phyloP scores from a whole-genome alignment of 495 filamentous ascomycete species.

The Entonaema liquescens region DNA sequence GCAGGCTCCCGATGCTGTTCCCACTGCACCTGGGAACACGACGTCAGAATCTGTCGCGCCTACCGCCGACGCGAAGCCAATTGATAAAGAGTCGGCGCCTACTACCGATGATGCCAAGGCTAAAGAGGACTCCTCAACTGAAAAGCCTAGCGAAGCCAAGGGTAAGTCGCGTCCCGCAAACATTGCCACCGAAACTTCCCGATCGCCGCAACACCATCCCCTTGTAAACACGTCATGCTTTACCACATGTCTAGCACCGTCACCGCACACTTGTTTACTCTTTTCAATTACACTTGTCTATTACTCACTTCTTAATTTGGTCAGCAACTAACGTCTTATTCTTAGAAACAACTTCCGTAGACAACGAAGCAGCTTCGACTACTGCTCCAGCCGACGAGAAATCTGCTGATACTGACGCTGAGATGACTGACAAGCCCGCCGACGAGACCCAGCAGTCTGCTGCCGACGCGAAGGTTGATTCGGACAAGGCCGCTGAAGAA shows the following conservation, averaged over 20 bases:
- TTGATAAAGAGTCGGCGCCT: slow-evolving; percentile 29
- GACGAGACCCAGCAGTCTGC: slow-evolving; percentile 24
- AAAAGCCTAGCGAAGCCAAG: slow-evolving; percentile 41
- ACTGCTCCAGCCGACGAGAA: slow-evolving; percentile 31
- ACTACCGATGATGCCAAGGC: slow-evolving; percentile 20
- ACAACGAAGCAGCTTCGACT: slow-evolving; percentile 24
- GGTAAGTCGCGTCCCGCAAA: slow-evolving; percentile 33
- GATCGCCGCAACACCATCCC: slow-evolving; percentile 11
- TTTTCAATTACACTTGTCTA: slow-evolving; percentile 3
- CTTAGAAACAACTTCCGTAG: slow-evolving; percentile 12
- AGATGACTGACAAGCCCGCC: slow-evolving; percentile 33
- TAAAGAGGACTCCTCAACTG: slow-evolving; percentile 33
- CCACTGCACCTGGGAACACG: slow-evolving; percentile 14
- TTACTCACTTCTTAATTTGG: neutral
- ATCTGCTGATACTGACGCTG: slow-evolving; percentile 46
- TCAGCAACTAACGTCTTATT: slow-evolving; percentile 13
- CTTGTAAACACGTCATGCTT: slow-evolving; percentile 22
- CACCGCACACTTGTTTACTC: slow-evolving; percentile 12
- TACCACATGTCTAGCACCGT: slow-evolving; percentile 2
- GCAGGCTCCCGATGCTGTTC: slow-evolving; percentile 31
- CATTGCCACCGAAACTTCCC: slow-evolving; percentile 18
- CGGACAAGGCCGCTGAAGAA: slow-evolving; percentile 37
- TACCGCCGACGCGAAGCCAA: slow-evolving; percentile 36
- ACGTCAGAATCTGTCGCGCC: slow-evolving; percentile 41
- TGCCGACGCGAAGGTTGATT: slow-evolving; percentile 42